Conservation (phyloP, 1,284 basidiomycete genomes). For the Cutaneotrichosporon sp. region DNA sequence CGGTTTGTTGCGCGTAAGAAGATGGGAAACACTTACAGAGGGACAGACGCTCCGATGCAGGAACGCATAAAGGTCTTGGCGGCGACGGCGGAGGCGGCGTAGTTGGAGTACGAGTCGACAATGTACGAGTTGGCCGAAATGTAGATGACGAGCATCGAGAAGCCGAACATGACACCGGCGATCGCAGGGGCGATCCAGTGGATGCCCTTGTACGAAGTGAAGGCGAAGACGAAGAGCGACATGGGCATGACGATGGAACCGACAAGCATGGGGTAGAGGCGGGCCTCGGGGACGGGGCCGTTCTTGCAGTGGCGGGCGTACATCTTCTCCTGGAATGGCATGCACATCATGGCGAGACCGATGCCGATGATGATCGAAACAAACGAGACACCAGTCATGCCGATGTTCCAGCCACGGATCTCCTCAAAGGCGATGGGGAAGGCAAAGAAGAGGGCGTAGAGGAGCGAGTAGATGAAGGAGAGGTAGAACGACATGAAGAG, state of each 20-base stretch:
- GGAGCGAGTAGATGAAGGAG: slow-evolving; percentile 55
- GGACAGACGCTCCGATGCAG: slow-evolving; percentile 52
- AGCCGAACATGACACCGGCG: slow-evolving; percentile 40
- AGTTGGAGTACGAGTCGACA: slow-evolving; percentile 40
- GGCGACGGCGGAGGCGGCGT: slow-evolving; percentile 53
- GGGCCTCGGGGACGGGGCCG: slow-evolving; percentile 37
- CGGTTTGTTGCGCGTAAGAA: too few relatives aligned
- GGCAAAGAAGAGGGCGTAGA: slow-evolving; percentile 51
- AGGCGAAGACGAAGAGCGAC: slow-evolving; percentile 54
- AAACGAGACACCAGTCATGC: slow-evolving; percentile 50
- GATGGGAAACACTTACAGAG: too few relatives aligned
- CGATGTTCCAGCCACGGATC: slow-evolving; percentile 49
- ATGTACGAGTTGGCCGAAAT: slow-evolving; percentile 50
- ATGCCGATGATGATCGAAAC: slow-evolving; percentile 48
- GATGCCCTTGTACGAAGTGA: slow-evolving; percentile 40
- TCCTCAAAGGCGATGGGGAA: slow-evolving; percentile 51
- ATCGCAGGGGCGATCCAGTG: slow-evolving; percentile 45
- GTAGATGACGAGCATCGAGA: slow-evolving; percentile 48
- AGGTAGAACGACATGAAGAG: slow-evolving; percentile 56
- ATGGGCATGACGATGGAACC: slow-evolving; percentile 47
- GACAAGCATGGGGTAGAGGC: slow-evolving; percentile 44
- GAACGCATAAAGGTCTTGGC: slow-evolving; percentile 58
- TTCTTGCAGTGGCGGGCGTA: slow-evolving; percentile 35
- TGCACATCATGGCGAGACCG: slow-evolving; percentile 32
- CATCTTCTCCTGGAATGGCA: slow-evolving; percentile 46